A percentile compares a stretch with the other conserved stretches of the same genome.
Evolutionary conservation across 2,329 filamentous ascomycete species (phyloP).

Genomic region (Calonectria leucothoes): DNA sequence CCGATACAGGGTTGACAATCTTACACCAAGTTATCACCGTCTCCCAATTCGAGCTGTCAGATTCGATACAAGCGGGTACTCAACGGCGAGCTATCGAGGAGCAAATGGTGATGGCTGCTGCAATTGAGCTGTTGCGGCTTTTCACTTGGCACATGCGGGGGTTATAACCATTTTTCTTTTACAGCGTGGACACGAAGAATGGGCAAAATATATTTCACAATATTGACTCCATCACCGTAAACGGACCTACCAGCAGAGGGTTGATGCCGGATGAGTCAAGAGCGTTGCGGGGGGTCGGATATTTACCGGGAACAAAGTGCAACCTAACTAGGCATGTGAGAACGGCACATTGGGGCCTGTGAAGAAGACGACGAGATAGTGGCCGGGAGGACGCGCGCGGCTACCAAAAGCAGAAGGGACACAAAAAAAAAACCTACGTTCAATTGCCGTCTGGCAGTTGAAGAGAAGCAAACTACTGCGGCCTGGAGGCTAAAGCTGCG

Average conservation of each 20-base stretch:
- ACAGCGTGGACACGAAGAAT: neutral
- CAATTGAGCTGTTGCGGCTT: neutral
- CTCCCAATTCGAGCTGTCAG: neutral
- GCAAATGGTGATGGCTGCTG: neutral
- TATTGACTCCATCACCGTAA: neutral
- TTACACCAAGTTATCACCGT: neutral
- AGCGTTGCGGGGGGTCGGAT: neutral
- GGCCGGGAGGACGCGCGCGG: neutral
- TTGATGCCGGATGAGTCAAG: conserved; percentile 36
- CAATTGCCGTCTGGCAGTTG: neutral
- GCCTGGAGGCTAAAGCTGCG: neutral
- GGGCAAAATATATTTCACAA: neutral
- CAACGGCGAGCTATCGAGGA: neutral
- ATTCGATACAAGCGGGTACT: too few species aligned
- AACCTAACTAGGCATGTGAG: neutral
- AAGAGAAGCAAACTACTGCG: neutral
- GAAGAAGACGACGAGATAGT: neutral
- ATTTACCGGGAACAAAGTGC: conserved; percentile 5
- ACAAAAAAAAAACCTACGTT: neutral
- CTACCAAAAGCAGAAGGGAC: neutral
- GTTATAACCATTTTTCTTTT: neutral
- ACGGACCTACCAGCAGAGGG: conserved; percentile 26
- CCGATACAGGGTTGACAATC: neutral
- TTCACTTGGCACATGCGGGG: neutral
- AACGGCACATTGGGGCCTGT: neutral